Base-by-base conservation (phyloP, 73 alveolate genomes). In the Symbiodinium natans region DNA sequence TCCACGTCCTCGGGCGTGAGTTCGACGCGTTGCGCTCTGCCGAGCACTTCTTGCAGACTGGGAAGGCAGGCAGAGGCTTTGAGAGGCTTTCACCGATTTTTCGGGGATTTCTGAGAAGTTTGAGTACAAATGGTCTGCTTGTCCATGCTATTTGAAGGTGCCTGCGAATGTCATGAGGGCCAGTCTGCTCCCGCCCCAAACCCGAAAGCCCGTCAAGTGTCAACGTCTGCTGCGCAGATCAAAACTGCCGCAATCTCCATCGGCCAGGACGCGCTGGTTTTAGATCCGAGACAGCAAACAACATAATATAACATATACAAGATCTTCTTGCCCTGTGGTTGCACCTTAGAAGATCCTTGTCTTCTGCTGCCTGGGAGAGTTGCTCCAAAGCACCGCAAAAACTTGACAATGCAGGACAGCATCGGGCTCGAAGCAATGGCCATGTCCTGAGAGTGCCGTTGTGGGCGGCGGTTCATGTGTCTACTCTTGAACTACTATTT, bases 1-100 rank as follows among this genome's bases (percentile, higher is more conserved):
- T 90, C 34, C 77, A 85, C 29, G 88, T 90, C 83, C 33, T 90
- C 59, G 97, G 97, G 27, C 97, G 97, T 5, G 97, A 90, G 41
- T 90, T 56, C 41, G 87, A 90, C 31, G 97, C 97, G 13, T 56
- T 90, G 48, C 97, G 88, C 39, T 90, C 97, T 29, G 97, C 97
- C 3, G 88, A 90, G 80, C 75, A 31, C 10, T 40, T 73, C 31
- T 59, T 90, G 34, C 86, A 56, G 31, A 43, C 39, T 68, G 86
- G 95, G 33, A 86, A 86, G 94, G 94, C 77, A 27, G 77, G 59
- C 59, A 9, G 59, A 9, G 59, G 6, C 59, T 9, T 46, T 46
- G 59, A 46, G 13, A 13, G 59, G 21, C 13, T 46, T 6, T 46
- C 13, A 13, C 13, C 13, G 59, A 13, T 46, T 13, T 46, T 13